Base-by-base conservation (phyloP, 768 basidiomycete genomes). In the Lactarius indigo region DNA sequence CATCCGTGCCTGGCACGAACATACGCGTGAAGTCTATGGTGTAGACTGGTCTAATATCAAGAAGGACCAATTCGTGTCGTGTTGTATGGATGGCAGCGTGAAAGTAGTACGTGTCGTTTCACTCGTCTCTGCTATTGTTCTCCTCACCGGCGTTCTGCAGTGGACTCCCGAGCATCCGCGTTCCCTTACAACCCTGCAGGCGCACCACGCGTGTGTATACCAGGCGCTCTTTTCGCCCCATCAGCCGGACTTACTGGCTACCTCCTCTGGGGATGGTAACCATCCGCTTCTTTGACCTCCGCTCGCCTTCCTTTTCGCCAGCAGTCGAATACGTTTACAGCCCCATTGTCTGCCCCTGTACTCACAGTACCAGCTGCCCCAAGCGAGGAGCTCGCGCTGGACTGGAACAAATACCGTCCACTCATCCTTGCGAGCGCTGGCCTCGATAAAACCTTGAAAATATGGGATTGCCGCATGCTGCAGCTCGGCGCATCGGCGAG, bases 1-100 rank as follows among this genome's bases (percentile, higher is more conserved):
- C 1, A 90, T 98, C 70, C 87, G 88, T 68, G 86, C 85, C 58
- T 98, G 96, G 96, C 90, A 93, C 72, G 96, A 98, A 76, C 96
- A 98, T 76, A 86, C 88, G 15, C 86, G 89, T 59, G 96, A 98
- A 75, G 93, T 95, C 8, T 95, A 92, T 79, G 90, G 90, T 13
- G 86, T 98, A 6, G 93, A 98, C 76, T 98, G 96, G 96, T 94
- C 90, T 68, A 98, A 97, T 77, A 76, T 96, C 68, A 87, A 89
- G 72, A 97, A 96, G 75, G 90, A 94, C 69, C 84, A 85, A 1
- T 96, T 97, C 75, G 85, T 83, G 10, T 94, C 94, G 13, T 85
- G 92, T 30, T 92, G 90, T 15, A 98, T 96, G 96, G 96, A 98
- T 73, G 94, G 93, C 31, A 84, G 82, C 17, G 84, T 96, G 50